Evolutionary conservation across 768 basidiomycete genomes (phyloP), one percentile per base, ranked within the genome.

Genomic region (Gautieria morchelliformis): DNA sequence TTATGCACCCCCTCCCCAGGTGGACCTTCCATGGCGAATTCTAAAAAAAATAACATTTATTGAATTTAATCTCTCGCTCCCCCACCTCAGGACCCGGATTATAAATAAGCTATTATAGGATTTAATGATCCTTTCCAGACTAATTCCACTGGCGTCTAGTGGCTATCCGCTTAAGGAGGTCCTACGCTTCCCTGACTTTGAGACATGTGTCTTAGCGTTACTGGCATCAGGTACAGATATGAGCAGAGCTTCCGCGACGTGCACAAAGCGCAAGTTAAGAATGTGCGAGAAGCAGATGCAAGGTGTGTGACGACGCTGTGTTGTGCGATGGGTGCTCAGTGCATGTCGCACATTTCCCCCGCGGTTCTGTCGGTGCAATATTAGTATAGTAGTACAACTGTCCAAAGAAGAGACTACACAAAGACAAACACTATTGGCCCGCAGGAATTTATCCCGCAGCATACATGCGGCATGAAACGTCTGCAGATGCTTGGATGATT

Each of bases 281-380:
- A 74, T 52, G 54, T 78, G 74, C 32, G 58, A 54, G 59, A 70
- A 73, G 51, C 77, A 78, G 51, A 51, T 66, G 1, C 66, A 14
- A 63, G 64, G 11, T 68, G 10, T 68, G 72, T 71, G 71, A 39
- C 66, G 65, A 44, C 73, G 72, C 50, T 72, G 46, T 40, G 72
- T 70, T 5, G 61, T 35, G 14, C 58, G 56, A 30, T 9, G 20
- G 19, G 24, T 50, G 58, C n/a, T 56, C 62, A 51, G 63, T 65
- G 19, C 69, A 58, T 7, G 69, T 9, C 42, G 51, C 1, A 53
- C 58, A 0, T n/a, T 37, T 12, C 22, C 59, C 33, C 35, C 32
- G 20, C 24, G 39, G 52, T 12, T 15, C 22, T 50, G 45, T 37
- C 35, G 35, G 35, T 37, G 14, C 32, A 19, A 45, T 44, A 42